Evolutionary conservation across 352 stramenopile genomes (phyloP), one percentile per base, ranked within the genome.

Genomic region (Phytophthora fragariaefolia): DNA sequence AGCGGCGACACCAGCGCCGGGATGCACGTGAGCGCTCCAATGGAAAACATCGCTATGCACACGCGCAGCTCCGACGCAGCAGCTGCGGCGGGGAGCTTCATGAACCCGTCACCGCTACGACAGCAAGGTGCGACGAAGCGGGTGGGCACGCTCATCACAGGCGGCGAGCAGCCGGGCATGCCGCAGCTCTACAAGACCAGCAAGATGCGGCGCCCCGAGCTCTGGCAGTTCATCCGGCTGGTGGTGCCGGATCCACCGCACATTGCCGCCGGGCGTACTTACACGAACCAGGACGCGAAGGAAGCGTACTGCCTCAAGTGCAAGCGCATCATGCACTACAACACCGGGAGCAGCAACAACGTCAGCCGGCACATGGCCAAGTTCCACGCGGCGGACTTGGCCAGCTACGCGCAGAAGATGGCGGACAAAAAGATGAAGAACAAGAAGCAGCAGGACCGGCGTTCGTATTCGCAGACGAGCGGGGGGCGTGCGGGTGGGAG

Each of bases 301-400:
- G 74, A 85, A 56, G 77, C 77, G 36, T 85, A 81, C 45, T 85
- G 77, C 40, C 69, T 85, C 24, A 85, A 85, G 50, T 85, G 77
- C 68, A 82, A 85, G 60, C 77, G 73, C 17, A 71, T 79, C 34
- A 85, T 85, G 77, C 77, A 82, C 55, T 85, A 85, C 54, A 82
- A 85, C 47, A 85, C 77, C 4, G 73, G 74, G 40, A 85, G 74
- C 52, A 82, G 74, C 74, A 85, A 85, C 46, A 85, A 85, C 54
- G 77, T 85, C 20, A 85, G 77, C 49, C 73, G 77, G 3, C 77
- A 85, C 60, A 85, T 85, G 77, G 68, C 74, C 58, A 85, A 85
- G 62, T 85, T 81, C 47, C 77, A 85, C 42, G 63, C 68, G 4
- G 47, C 61, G 0, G 77, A 85, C 43, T 58, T 85, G 53, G 62